Evolutionary conservation across 331 rosid species (phyloP).

Genomic region (Cydonia oblonga): DNA sequence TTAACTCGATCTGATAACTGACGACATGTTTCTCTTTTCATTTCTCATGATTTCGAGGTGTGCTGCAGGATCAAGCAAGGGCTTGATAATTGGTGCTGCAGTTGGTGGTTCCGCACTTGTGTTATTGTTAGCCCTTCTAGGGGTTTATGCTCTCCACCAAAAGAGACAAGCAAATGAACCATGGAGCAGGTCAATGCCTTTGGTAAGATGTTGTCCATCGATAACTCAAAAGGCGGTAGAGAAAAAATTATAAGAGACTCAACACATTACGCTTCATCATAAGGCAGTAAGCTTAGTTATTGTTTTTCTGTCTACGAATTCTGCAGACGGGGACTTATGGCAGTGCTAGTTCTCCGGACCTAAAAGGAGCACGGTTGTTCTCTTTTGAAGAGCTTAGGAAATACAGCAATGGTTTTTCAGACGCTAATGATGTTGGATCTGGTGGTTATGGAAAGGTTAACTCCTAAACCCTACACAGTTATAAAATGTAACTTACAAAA

Average conservation of each 20-base stretch:
- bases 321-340: conserved; percentile 36
- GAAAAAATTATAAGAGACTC: neutral
- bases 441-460: conserved; percentile 87
- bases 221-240: neutral
- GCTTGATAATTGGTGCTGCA: conserved; percentile 42
- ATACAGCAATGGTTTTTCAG: conserved; percentile 48
- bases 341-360: conserved; percentile 35
- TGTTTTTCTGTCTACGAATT: conserved; percentile 10
- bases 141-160: conserved; percentile 37
- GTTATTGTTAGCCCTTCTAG: conserved; percentile 28
- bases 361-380: conserved; percentile 59
- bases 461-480: too few relatives aligned
- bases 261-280: neutral
- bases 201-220: conserved; percentile 24
- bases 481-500: too few relatives aligned
- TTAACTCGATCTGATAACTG: neutral
- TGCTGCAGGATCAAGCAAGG: conserved; percentile 13
- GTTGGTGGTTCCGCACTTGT: conserved; percentile 40
- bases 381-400: conserved; percentile 52
- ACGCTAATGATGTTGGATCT: conserved; percentile 45
- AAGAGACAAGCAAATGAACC: conserved; percentile 36
- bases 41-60: conserved; percentile 11
- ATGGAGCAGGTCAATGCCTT: conserved; percentile 27
- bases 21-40: neutral
- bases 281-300: neutral